Evolutionary conservation across 352 stramenopile genomes (phyloP).

Genomic region (Halophytophthora polymorphica): DNA sequence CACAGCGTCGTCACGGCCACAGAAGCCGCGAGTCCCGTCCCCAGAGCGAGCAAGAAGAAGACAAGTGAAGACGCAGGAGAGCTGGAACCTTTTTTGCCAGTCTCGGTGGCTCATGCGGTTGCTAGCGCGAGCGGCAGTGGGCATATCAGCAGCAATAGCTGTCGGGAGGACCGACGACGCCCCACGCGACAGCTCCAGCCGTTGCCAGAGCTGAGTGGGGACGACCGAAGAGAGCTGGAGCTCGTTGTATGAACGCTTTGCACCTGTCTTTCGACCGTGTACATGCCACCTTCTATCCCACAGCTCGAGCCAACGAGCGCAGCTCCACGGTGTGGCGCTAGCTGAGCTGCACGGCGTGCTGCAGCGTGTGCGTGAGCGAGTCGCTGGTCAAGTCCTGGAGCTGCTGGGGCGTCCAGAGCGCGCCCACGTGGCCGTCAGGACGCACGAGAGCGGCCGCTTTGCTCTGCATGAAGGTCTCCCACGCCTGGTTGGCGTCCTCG

Average conservation of each 20-base stretch:
- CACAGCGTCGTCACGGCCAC: constrained; percentile 3
- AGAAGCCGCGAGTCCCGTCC: background rate
- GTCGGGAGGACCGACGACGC: constrained; percentile 22
- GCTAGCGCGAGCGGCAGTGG: constrained; percentile 21
- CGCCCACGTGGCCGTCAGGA: constrained; percentile 78
- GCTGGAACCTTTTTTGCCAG: constrained; percentile 39
- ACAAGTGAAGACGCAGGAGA: constrained; percentile 19
- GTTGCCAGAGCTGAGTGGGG: constrained; percentile 4
- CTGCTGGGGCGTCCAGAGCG: constrained; percentile 40
- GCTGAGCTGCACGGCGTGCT: constrained; percentile 27
- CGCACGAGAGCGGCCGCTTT: constrained; percentile 58
- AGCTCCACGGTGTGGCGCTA: constrained; percentile 5
- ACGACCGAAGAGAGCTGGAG: constrained; percentile 8
- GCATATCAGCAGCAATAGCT: constrained; percentile 15
- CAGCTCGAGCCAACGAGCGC: background rate
- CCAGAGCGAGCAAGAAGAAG: constrained; percentile 32
- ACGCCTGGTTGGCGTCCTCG: constrained; percentile 22
- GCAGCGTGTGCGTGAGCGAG: constrained; percentile 19
- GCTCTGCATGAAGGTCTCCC: constrained; percentile 34
- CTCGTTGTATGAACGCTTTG: constrained; percentile 17
- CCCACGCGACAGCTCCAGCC: constrained; percentile 17
- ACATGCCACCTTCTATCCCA: constrained; percentile 16
- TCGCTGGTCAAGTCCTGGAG: constrained; percentile 14
- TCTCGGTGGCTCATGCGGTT: constrained; percentile 15
- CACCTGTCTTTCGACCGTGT: constrained; percentile 10